Percentiles rank a stretch among this genome's conserved stretches.
Conservation (phyloP, 202 grass and related monocot genomes). For the Dendrocalamus latiflorus region DNA sequence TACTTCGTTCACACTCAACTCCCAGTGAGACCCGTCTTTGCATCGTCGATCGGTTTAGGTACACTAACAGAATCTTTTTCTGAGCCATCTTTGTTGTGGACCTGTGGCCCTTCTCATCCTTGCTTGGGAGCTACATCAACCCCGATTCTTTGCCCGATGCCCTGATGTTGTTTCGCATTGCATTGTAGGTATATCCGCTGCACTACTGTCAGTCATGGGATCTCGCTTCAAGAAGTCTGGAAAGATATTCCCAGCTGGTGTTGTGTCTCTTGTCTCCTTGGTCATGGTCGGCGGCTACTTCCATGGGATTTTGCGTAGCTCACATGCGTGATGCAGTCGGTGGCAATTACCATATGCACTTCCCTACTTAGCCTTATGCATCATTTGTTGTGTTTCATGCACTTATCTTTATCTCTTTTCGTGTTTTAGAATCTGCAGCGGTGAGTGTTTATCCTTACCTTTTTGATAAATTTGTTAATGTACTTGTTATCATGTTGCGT, state of each 20-base stretch:
- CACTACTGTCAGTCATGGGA: conserved; percentile 77
- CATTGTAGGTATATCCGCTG: conserved; percentile 52
- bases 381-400: background rate
- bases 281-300: conserved; percentile 81
- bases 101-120: conserved; percentile 12
- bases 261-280: conserved; percentile 67
- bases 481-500: background rate
- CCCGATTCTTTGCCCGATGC: background rate
- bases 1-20: too few relatives aligned
- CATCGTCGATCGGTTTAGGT: conserved; percentile 77
- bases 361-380: background rate
- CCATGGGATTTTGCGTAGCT: conserved; percentile 66
- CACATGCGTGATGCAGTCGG: conserved; percentile 20
- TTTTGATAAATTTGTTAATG: background rate
- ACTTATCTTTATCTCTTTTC: background rate
- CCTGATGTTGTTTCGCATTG: background rate
- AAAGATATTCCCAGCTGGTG: conserved; percentile 80
- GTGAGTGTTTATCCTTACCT: background rate
- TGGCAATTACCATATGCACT: background rate
- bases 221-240: conserved; percentile 82
- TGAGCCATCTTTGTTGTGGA: background rate
- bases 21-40: too few relatives aligned
- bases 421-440: conserved; percentile 1
- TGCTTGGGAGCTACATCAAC: background rate
- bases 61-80: background rate